phyloP scores from a whole-genome alignment of 129 eudicot species.

The Helianthus tuberosus region DNA sequence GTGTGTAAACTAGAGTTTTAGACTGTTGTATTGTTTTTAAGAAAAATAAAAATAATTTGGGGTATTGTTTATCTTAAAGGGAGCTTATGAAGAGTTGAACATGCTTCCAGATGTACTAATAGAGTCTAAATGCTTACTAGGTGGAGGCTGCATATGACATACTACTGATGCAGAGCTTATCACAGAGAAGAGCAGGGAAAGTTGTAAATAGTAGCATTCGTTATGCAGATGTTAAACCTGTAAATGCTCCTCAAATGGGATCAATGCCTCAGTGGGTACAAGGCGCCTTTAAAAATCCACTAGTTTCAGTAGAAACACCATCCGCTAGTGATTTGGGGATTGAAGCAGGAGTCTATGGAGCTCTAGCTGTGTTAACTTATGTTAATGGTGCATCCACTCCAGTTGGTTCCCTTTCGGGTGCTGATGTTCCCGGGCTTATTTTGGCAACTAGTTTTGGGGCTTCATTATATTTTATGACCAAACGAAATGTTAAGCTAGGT shows the following conservation, averaged over 20 bases:
- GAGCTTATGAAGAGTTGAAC: background rate
- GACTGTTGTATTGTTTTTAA: background rate
- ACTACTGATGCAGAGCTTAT: constrained; percentile 92
- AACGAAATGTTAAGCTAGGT: constrained; percentile 89
- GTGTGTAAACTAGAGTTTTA: background rate
- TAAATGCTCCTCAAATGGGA: constrained; percentile 54
- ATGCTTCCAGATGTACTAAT: constrained; percentile 10
- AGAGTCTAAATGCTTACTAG: constrained; percentile 38
- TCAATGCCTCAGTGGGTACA: constrained; percentile 93
- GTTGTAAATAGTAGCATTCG: constrained; percentile 80
- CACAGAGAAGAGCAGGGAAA: constrained; percentile 93
- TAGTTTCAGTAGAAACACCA: constrained; percentile 72
- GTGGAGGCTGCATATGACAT: constrained; percentile 99
- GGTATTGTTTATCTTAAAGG: background rate
- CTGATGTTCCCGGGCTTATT: constrained; percentile 94
- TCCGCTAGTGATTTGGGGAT: constrained; percentile 76
- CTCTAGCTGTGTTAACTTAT: constrained; percentile 82
- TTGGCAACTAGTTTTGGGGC: constrained; percentile 95
- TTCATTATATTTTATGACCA: constrained; percentile 93
- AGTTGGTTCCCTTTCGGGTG: constrained; percentile 61
- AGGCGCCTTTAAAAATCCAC: constrained; percentile 54
- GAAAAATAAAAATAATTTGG: background rate
- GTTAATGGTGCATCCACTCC: constrained; percentile 81
- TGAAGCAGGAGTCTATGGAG: constrained; percentile 96
- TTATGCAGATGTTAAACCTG: constrained; percentile 94